Base-by-base conservation (phyloP, 1,139 yeast species). In the Yamadazyma siamensis region DNA sequence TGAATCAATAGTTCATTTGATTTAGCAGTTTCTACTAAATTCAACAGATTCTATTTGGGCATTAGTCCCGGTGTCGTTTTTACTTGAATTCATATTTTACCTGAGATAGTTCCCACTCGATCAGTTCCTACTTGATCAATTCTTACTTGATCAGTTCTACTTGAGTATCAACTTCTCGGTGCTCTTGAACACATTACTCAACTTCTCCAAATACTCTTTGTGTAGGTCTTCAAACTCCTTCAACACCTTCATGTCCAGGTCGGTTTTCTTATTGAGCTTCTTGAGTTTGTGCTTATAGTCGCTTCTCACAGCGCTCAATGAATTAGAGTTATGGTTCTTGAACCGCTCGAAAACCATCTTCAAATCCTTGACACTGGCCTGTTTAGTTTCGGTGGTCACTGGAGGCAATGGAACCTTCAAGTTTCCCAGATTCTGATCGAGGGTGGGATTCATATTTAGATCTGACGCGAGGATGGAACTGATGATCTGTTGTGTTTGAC, bases 371-470 rank as follows among this genome's bases (percentile, higher is more conserved):
- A 70, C 71, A 38, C 70, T 65, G 31, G 71, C 77, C 34, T 70
- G 61, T 48, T 83, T 80, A 15, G 80, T 64, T 37, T 84, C 95
- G 3, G 80, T 71, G 6, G 89, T 80, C 17, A 80, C 70, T 14
- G 87, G 80, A 19, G 95, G 95, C 36, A 87, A 63, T 1, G 87
- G 77, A 8, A 87, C 80, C 43, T 77, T 80, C 49, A 89, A 63
- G 22, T 81, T 71, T 53, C 84, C 94, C 29, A 78, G 78, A 49
- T 82, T 84, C 3, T 85, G 75, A 40, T 86, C 89, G 15, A 68
- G 65, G 47, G 82, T 88, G 1, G 96, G 95, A 38, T 82, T 86
- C 64, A 89, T 60, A 46, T 85, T 84, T 51, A 86, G 58, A 9
- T 75, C 75, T 0, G 89, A 68, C 2, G 75, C 81, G 38, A 87